Evolutionary conservation across 768 basidiomycete genomes (phyloP), one percentile per base, ranked within the genome.

Genomic region (Daedalea quercina): DNA sequence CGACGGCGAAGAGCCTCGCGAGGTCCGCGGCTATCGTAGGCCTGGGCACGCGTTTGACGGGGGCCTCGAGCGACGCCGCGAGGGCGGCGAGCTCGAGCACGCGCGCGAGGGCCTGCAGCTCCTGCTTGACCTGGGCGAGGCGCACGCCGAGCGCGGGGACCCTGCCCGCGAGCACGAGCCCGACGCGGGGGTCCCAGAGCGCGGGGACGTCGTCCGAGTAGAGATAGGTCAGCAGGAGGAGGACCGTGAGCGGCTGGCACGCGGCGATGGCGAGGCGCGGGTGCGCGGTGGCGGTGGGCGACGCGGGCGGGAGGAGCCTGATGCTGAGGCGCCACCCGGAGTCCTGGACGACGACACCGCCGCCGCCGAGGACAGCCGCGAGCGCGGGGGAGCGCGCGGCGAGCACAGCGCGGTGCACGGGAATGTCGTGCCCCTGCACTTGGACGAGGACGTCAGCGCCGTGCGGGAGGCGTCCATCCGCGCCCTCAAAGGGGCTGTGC

Each of bases 161-260:
- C 20, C 73, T 68, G 3, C 60, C 63, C 24, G 74, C 71, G 1
- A 86, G 67, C 1, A 69, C 65, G 31, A 52, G 52, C 0, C 70
- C 74, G 11, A 90, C 74, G 17, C 92, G 80, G 12, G 76, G 73
- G 64, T 98, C 94, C 90, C 93, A 94, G 13, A 94, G 66, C 0
- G 90, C 83, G 11, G 90, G 72, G 1, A 94, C 67, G 37, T 84
- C 78, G 65, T 99, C 95, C 1, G 88, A 78, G 67, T 97, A 97
- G n/a, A 97, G 67, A 62, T 93, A 97, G 22, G 83, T 77, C 19
- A 96, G 66, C 19, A 97, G 71, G 20, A 95, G 75, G 15, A 96
- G 77, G 15, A 86, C 67, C 0, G 90, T 71, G 7, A 94, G 69
- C 0, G 85, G 75, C 43, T 82, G 78, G 55, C 80, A 81, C 1